Evolutionary conservation across 768 basidiomycete genomes (phyloP).

Genomic region (Postia placenta): DNA sequence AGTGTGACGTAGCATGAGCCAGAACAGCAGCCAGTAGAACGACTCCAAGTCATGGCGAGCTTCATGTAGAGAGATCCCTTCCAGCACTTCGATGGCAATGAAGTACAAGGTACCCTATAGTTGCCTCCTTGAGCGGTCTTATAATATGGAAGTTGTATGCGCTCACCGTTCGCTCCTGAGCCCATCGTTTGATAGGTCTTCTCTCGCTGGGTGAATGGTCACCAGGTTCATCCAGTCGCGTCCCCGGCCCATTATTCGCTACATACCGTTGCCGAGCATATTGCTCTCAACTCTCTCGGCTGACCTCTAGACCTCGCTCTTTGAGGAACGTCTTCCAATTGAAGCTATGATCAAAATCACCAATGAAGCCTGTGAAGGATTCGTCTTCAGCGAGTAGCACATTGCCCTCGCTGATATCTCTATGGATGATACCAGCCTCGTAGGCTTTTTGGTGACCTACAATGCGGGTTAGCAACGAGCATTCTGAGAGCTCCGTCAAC

Average conservation of each 20-base stretch:
- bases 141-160: too few species aligned
- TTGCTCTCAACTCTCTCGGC: not conserved
- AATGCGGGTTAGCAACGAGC: not conserved
- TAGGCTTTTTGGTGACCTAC: slow-evolving; percentile 9
- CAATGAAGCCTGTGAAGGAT: not conserved
- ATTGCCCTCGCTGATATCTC: slow-evolving; percentile 16
- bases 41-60: slow-evolving; percentile 8
- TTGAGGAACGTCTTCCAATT: not conserved
- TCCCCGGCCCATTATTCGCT: not conserved
- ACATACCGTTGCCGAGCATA: not conserved
- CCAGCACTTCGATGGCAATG: slow-evolving; percentile 5
- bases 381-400: slow-evolving; percentile 11
- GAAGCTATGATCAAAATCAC: slow-evolving; percentile 8
- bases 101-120: slow-evolving; percentile 5
- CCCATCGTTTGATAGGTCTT: too few species aligned
- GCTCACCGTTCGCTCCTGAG: too few species aligned
- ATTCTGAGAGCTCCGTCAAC: not conserved
- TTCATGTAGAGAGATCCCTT: not conserved
- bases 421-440: slow-evolving; percentile 11
- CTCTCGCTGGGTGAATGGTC: too few species aligned
- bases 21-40: slow-evolving; percentile 10
- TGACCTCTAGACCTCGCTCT: not conserved
- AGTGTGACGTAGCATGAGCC: slow-evolving; percentile 8
- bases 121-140: not conserved
- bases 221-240: not conserved